Conservation (phyloP, 2,329 filamentous ascomycete species). For the Colletotrichum incanum region DNA sequence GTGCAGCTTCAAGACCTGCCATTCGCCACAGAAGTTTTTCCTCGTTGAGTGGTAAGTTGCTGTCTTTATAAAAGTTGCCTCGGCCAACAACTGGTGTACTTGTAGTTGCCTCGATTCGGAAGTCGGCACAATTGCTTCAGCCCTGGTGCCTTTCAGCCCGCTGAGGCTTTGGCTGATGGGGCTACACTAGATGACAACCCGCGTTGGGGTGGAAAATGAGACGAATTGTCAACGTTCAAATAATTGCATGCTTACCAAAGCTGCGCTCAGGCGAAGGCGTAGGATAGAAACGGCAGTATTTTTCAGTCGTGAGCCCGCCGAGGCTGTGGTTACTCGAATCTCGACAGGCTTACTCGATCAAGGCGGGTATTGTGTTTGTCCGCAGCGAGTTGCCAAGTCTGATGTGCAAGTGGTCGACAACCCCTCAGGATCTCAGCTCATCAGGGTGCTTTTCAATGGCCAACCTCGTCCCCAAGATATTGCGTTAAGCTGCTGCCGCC, state of each 20-base stretch:
- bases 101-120: constrained; percentile 1
- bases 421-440: neutral
- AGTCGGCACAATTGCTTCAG: constrained; percentile 29
- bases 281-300: neutral
- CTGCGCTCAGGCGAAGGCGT: neutral
- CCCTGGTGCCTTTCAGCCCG: constrained; percentile 3
- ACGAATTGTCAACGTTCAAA: constrained; percentile 16
- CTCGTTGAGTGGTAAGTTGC: neutral
- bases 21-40: neutral
- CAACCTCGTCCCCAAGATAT: neutral
- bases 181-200: constrained; percentile 23
- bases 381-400: neutral
- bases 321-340: neutral
- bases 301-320: too few relatives aligned
- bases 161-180: constrained; percentile 19
- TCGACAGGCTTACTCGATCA: neutral
- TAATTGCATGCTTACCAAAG: neutral
- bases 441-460: neutral
- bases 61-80: neutral
- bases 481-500: neutral
- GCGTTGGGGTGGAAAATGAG: constrained; percentile 17
- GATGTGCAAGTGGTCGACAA: neutral
- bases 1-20: neutral
- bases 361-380: neutral
- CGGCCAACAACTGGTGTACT: neutral